phyloP scores from a whole-genome alignment of 371 early-diverging fungal genomes.

The Apophysomyces variabilis region DNA sequence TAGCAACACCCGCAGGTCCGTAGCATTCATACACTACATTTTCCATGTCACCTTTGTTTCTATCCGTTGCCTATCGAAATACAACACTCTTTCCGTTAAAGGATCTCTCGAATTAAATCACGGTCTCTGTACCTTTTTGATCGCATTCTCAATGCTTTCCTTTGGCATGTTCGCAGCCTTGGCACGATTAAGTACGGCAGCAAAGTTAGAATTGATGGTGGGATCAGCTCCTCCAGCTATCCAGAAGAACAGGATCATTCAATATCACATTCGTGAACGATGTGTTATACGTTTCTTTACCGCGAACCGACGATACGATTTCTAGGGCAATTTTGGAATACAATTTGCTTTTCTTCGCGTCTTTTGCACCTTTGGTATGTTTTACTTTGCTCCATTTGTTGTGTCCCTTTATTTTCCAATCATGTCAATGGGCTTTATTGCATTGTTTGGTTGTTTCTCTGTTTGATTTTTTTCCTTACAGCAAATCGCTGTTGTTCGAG shows the following conservation, averaged over 20 bases:
- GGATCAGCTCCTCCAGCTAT: conserved; percentile 63
- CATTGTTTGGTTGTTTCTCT: background rate
- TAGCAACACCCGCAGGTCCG: conserved; percentile 65
- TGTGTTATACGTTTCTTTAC: conserved; percentile 22
- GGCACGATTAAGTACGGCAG: conserved; percentile 66
- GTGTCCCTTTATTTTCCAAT: conserved; percentile 47
- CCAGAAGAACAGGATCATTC: too few species aligned
- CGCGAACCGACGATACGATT: conserved; percentile 64
- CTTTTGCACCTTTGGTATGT: conserved; percentile 64
- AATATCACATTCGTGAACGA: background rate
- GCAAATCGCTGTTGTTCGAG: conserved; percentile 50
- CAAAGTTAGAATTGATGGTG: conserved; percentile 49
- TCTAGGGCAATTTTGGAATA: conserved; percentile 64
- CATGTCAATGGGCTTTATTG: background rate
- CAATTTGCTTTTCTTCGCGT: conserved; percentile 57
- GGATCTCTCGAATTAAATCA: too few species aligned
- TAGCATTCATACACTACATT: conserved; percentile 69
- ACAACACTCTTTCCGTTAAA: background rate
- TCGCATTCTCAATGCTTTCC: conserved; percentile 71
- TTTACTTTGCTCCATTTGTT: conserved; percentile 76
- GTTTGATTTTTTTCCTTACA: conserved; percentile 24
- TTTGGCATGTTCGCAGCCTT: conserved; percentile 71
- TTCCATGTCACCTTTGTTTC: conserved; percentile 49
- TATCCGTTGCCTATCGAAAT: conserved; percentile 27
- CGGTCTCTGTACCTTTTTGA: conserved; percentile 55